Evolutionary conservation across 352 stramenopile genomes (phyloP), one percentile per base, ranked within the genome.

Genomic region (Pythium volutum): DNA sequence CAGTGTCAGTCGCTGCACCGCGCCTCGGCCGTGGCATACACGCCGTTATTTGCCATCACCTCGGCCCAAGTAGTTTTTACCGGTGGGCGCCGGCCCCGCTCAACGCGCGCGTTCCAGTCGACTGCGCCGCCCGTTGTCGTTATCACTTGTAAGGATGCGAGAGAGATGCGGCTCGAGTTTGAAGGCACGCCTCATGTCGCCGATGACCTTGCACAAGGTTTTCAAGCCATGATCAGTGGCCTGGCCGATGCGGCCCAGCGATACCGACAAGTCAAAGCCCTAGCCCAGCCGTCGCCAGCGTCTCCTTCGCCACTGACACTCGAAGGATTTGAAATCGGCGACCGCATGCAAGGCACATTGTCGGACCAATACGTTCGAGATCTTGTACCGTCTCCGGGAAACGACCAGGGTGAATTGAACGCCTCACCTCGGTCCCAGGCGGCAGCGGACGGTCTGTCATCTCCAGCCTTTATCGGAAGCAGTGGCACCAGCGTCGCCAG

Each of bases 71-170:
- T 91, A 1, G 59, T 89, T 18, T 87, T 84, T 70, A 72, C 79
- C 29, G 70, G 73, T 41, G 83, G 83, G 12, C 77, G 80, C 2
- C 67, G 79, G 23, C 73, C 79, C 14, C 84, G 84, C 50, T 74
- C 77, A 43, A 77, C 77, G 22, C 71, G 77, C 15, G 74, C 71
- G 11, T 79, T 82, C 48, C 80, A 76, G 54, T 72, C 72, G n/a
- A 71, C 76, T 1, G 73, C 79, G 63, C 59, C 79, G 18, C 82
- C 75, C 2, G 74, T 87, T 25, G 65, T 95, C 10, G 67, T 75
- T 3, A 72, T 95, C 20, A 77, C 63, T n/a, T 95, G 83, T 70
- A 95, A 95, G 54, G 85, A 95, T 59, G 73, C 91, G 4, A 78
- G 85, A 4, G 61, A 77, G 23, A 77, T 95, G 73, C 74, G 79